Evolutionary conservation across 2,329 filamentous ascomycete species (phyloP), one percentile per base, ranked within the genome.

Genomic region (Alternaria sp.): DNA sequence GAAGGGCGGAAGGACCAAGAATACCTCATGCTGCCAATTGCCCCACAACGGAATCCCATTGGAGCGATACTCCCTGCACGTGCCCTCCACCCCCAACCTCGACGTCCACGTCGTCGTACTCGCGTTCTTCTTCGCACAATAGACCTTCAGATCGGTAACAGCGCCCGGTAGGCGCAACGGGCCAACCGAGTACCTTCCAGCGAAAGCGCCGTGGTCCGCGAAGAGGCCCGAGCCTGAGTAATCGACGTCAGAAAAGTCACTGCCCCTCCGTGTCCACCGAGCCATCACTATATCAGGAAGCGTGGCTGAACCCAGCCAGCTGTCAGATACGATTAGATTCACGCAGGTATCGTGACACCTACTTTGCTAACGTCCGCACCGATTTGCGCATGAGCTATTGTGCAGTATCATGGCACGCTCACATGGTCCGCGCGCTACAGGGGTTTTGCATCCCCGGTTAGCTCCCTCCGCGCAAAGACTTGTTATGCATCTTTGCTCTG

Each of bases 311-410:
- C 52, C 63, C 60, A 60, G 63, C 34, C 63, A 63, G 57, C 60
- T 66, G 67, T 74, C 67, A 74, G 67, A 76, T 71, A 57, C 66
- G 61, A 72, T 70, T 59, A 64, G 46, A 66, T 63, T 63, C 57
- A 57, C 61, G 62, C 63, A 60, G 57, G 63, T 62, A 71, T 69
- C 60, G 63, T 59, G 54, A 54, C 58, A 54, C 63, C 57, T 48
- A 52, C 32, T 61, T 55, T 59, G 56, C 59, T 61, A 57, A 60
- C 61, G 63, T 66, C 70, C 62, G 62, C 67, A 64, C 63, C 64
- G 59, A 41, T 44, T 53, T 52, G 51, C 54, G 38, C 62, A 62
- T 63, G 64, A 50, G 59, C 54, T 36, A 55, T 63, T 30, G 51
- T 61, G 57, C 62, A 34, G 48, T 50, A 60, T 36, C 64, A 63